phyloP scores from a whole-genome alignment of 805 yeast species.

The Candida germanica region DNA sequence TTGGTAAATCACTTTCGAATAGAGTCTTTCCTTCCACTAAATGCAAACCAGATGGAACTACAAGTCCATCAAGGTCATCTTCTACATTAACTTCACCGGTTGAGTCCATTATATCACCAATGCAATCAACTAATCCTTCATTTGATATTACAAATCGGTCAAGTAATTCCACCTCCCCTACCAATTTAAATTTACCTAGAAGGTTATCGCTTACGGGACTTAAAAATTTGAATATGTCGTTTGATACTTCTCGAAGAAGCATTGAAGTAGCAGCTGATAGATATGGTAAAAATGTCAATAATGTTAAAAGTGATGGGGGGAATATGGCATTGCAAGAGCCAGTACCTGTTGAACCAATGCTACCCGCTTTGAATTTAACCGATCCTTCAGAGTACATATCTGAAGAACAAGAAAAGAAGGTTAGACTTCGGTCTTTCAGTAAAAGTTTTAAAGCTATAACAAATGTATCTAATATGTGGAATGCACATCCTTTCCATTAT shows the following conservation, averaged over 20 bases:
- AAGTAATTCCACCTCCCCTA: conserved; percentile 7
- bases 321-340: conserved; percentile 1
- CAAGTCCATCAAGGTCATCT: not conserved
- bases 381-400: conserved; percentile 25
- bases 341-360: conserved; percentile 7
- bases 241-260: conserved; percentile 25
- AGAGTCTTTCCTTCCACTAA: conserved; percentile 5
- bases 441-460: conserved; percentile 30
- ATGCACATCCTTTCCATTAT: conserved; percentile 62
- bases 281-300: conserved; percentile 14
- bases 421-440: conserved; percentile 18
- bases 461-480: conserved; percentile 44
- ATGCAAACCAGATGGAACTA: not conserved
- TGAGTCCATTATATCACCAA: conserved; percentile 4
- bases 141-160: conserved; percentile 5
- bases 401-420: conserved; percentile 10
- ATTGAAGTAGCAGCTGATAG: conserved; percentile 24
- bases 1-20: conserved; percentile 9
- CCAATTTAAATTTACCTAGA: conserved; percentile 25
- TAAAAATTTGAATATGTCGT: conserved; percentile 30
- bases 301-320: not conserved
- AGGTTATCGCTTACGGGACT: conserved; percentile 31
- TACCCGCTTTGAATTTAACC: conserved; percentile 21
- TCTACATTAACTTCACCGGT: conserved; percentile 7
- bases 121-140: not conserved